Conservation (phyloP, 306 rosid species). For the Pterocarpus macrocarpus region DNA sequence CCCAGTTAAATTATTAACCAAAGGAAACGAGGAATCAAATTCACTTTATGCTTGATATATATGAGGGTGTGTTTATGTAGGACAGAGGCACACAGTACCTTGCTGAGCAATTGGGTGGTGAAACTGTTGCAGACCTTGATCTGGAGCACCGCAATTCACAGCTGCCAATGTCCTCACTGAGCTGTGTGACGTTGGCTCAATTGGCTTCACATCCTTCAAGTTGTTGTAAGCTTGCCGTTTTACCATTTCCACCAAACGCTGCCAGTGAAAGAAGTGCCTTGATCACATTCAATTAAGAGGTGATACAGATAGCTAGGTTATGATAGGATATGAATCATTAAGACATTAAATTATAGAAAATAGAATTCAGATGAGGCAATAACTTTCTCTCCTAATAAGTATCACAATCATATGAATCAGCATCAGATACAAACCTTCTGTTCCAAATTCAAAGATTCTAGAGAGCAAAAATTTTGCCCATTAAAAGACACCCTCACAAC, state of each 20-base stretch:
- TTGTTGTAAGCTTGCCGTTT: conserved; percentile 37
- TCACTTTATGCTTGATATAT: no score
- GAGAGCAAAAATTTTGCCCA: conserved; percentile 20
- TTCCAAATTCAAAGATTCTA: conserved; percentile 8
- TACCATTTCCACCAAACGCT: conserved; percentile 43
- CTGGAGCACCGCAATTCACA: conserved; percentile 16
- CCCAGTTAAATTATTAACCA: neutral
- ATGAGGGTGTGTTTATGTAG: no score
- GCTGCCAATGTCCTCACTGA: neutral
- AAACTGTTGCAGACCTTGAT: conserved; percentile 31
- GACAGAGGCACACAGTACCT: conserved; percentile 46
- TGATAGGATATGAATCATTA: conserved; percentile 1
- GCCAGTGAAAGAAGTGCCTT: conserved; percentile 7
- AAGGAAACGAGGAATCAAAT: neutral
- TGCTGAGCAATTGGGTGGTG: conserved; percentile 24
- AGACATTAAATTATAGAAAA: neutral
- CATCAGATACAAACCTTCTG: conserved; percentile 31
- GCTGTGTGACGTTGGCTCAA: neutral
- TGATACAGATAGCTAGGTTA: neutral
- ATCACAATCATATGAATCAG: neutral
- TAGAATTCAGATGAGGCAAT: neutral
- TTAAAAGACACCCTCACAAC: conserved; percentile 40
- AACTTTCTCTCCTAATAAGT: neutral
- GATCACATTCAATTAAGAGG: neutral
- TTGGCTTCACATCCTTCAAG: neutral